A percentile compares a stretch with the other conserved stretches of the same genome.
These are phyloP conservation scores for Dipteronia sinensis DNA, from an alignment of 345 rosid species.

Conservation along the genomic window DNA sequence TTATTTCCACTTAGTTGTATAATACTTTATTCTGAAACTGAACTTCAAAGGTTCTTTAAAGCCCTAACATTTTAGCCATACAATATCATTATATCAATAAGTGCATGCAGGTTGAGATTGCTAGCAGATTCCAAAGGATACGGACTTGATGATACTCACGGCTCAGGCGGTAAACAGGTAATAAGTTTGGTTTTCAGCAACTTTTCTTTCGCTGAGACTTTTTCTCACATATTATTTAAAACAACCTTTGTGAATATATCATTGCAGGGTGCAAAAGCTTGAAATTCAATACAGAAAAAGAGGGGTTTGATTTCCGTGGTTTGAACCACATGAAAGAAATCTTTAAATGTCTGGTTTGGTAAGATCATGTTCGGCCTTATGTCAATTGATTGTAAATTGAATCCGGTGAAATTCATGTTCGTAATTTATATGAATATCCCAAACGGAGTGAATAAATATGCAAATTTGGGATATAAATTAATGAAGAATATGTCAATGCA, in stretches of 20 bases:
- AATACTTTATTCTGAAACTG: too few species aligned
- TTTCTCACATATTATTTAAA: neutral
- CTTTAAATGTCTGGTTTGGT: slow-evolving; percentile 39
- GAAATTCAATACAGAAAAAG: slow-evolving; percentile 61
- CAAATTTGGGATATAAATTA: too few species aligned
- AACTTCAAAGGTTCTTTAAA: too few species aligned
- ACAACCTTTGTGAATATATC: slow-evolving; percentile 17
- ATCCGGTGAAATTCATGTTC: too few species aligned
- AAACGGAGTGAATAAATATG: too few species aligned
- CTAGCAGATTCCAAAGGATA: slow-evolving; percentile 88
- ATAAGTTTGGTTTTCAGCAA: slow-evolving; percentile 5
- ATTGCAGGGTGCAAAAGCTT: slow-evolving; percentile 71
- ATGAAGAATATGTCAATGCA: too few species aligned
- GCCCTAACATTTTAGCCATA: too few species aligned
- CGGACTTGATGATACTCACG: slow-evolving; percentile 80
- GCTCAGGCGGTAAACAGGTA: slow-evolving; percentile 80
- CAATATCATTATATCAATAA: slow-evolving; percentile 2
- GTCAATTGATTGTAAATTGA: too few species aligned
- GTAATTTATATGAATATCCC: too few species aligned
- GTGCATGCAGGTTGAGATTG: slow-evolving; percentile 85
- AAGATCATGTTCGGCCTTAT: neutral
- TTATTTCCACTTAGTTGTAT: too few species aligned
- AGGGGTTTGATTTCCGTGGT: slow-evolving; percentile 85
- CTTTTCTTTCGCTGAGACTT: neutral
- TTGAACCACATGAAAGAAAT: slow-evolving; percentile 84